Base-by-base conservation (phyloP, 129 eudicot species). In the Escallonia herrerae region DNA sequence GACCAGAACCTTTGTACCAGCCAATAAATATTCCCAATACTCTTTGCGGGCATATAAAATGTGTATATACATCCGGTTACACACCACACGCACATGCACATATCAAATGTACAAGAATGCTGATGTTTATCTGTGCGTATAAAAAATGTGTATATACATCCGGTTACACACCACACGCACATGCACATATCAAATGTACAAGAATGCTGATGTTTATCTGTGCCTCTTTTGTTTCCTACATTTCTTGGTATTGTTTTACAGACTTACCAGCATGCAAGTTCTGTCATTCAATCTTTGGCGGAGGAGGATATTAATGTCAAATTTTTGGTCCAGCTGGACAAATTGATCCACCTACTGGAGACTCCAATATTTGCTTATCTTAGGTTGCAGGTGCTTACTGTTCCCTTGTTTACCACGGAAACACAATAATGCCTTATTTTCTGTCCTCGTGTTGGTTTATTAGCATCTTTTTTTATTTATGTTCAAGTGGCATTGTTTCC, bases 271-370 rank as follows among this genome's bases (percentile, higher is more conserved):
- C 99, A 94, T 79, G 93, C 93, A 69, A 80, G 90, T 72, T 77
- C 93, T 60, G 95, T 94, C 56, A 89, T 94, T 47, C 95, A 94
- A 72, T 86, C 93, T 53, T 68, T 94, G 76, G 90, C 77, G 14
- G 99, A 94, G 77, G 99, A 89, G 69, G 97, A 94, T 80, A 83
- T 94, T 40, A 94, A 94, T 78, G 87, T 94, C 60, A 89, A 82
- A 78, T 89, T 89, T 61, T 76, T 89, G 77, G 83, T 89, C 46
- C 99, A 94, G 83, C 71, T 94, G 78, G 97, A 94, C 77, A 94
- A 94, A 70, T 67, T 94, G 62, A 86, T 94, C 59, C 80, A 90
- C 74, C 80, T 94, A 58, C 75, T 94, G 79, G 99, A 94, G 82
- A 94, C 97, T 67, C 99, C 99, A 64, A 83, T 78, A 15, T 94